phyloP scores from a whole-genome alignment of 345 rosid species.

The Brassica incana region DNA sequence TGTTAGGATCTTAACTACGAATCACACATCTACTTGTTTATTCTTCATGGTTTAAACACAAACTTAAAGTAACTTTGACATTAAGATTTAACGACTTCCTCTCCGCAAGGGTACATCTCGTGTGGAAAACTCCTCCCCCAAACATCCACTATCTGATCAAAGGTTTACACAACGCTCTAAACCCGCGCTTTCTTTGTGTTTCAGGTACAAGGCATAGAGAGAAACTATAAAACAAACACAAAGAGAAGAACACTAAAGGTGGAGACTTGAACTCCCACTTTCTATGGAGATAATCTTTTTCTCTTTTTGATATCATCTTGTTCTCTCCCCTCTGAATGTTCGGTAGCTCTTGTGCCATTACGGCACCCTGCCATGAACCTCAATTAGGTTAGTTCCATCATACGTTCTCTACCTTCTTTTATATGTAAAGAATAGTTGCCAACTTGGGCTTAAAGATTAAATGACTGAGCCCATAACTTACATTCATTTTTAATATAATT shows the following conservation, averaged over 20 bases:
- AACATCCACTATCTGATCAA: neutral
- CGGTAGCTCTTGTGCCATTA: no score
- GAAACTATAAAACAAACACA: neutral
- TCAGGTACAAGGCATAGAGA: neutral
- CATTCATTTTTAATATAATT: no score
- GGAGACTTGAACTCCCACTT: no score
- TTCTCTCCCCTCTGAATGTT: no score
- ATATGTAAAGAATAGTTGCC: neutral
- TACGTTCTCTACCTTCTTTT: neutral
- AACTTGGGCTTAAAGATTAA: neutral
- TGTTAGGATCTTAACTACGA: neutral
- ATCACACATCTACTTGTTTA: neutral
- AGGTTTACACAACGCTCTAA: neutral
- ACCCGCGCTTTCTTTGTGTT: neutral
- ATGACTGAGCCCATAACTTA: no score
- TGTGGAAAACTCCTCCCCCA: neutral
- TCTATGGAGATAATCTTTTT: neutral
- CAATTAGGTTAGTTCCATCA: neutral
- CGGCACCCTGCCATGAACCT: neutral
- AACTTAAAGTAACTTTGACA: neutral
- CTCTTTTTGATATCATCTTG: neutral
- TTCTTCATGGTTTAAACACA: neutral
- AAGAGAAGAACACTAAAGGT: neutral
- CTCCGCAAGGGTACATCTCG: neutral
- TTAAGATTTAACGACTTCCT: neutral